A percentile compares a stretch with the other conserved stretches of the same genome.
Evolutionary conservation across 805 yeast genomes (phyloP).

Genomic region (Candida wancherniae): DNA sequence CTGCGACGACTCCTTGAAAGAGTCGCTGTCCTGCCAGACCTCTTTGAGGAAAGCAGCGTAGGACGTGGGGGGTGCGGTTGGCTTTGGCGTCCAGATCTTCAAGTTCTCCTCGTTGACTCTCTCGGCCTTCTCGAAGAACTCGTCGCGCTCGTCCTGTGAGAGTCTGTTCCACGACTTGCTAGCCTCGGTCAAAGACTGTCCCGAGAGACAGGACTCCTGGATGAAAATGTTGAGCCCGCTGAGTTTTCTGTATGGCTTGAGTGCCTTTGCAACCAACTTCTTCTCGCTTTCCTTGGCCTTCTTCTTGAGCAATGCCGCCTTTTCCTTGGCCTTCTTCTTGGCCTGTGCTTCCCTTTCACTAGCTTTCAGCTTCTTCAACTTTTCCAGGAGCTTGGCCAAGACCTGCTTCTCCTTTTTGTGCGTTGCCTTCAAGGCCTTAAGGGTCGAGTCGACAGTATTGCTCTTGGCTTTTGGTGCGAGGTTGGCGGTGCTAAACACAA

Average conservation of each 20-base stretch:
- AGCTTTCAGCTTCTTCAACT: constrained; percentile 9
- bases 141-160: constrained; percentile 25
- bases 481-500: no score
- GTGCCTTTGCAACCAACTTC: constrained; percentile 17
- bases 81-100: constrained; percentile 27
- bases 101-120: constrained; percentile 23
- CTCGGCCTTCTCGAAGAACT: constrained; percentile 22
- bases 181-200: constrained; percentile 15
- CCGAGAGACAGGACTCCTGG: constrained; percentile 17
- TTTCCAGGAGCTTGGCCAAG: constrained; percentile 11
- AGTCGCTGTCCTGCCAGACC: constrained; percentile 21
- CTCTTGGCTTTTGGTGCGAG: no score
- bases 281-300: constrained; percentile 11
- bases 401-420: constrained; percentile 18
- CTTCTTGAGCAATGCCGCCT: constrained; percentile 10
- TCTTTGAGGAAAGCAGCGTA: constrained; percentile 30
- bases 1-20: constrained; percentile 23
- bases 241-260: constrained; percentile 21
- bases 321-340: constrained; percentile 11
- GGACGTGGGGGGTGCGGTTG: constrained; percentile 27
- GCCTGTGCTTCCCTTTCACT: constrained; percentile 1
- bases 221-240: constrained; percentile 22
- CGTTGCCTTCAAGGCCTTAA: constrained; percentile 15
- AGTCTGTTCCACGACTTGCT: constrained; percentile 25
- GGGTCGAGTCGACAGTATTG: not conserved